Evolutionary conservation across 139 green algal species (phyloP).

Genomic region (Astrephomene gubernaculifera): DNA sequence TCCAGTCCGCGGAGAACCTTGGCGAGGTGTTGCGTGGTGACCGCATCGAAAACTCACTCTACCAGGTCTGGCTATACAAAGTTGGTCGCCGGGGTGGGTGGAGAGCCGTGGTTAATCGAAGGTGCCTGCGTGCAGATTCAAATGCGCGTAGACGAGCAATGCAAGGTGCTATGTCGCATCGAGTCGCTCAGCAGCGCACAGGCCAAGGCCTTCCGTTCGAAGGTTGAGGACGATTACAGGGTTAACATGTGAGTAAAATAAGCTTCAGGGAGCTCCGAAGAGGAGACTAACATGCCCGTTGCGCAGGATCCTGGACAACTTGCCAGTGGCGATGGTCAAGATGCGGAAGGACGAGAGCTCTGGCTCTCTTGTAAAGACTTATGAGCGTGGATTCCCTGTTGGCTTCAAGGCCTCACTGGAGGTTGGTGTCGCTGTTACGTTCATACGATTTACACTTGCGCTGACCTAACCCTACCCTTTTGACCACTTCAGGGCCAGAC

Average conservation of each 20-base stretch:
- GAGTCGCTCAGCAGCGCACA: conserved; percentile 76
- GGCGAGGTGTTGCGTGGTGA: conserved; percentile 98
- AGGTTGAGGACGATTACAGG: conserved; percentile 96
- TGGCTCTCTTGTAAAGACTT: conserved; percentile 85
- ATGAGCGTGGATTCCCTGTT: conserved; percentile 96
- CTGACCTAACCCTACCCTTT: background rate
- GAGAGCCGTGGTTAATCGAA: too few species aligned
- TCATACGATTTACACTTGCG: too few species aligned
- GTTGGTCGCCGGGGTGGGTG: too few species aligned
- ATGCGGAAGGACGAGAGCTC: conserved; percentile 83
- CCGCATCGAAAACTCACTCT: conserved; percentile 98
- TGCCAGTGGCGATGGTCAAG: conserved; percentile 95
- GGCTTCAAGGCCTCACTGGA: conserved; percentile 83
- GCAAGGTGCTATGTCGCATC: conserved; percentile 95
- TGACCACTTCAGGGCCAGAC: conserved; percentile 59
- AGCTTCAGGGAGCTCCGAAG: background rate
- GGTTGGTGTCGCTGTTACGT: conserved; percentile 51
- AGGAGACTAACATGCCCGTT: conserved; percentile 21
- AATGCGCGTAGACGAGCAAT: conserved; percentile 94
- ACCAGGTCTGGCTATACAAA: conserved; percentile 74
- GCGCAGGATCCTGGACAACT: conserved; percentile 97
- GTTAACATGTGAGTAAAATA: conserved; percentile 96
- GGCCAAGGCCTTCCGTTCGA: conserved; percentile 83
- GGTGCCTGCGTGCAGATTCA: conserved; percentile 78
- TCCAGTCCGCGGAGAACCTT: conserved; percentile 94